These are phyloP conservation scores for Hypholoma fasciculare DNA, from an alignment of 768 basidiomycete genomes.

Conservation along the genomic window DNA sequence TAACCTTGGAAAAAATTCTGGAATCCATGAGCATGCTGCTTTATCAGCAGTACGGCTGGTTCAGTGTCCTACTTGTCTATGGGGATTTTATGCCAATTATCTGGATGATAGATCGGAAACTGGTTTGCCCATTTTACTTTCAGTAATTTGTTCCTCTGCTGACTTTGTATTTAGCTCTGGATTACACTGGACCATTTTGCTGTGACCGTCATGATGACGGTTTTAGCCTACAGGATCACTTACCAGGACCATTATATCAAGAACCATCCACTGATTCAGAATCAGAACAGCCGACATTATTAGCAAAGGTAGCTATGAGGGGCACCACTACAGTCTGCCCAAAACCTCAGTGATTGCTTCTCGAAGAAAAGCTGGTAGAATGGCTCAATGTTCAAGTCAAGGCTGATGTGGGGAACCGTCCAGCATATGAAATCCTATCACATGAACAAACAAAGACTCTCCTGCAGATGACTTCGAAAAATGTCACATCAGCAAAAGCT, in stretches of 20 bases:
- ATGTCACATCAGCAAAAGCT: background rate
- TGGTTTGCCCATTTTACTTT: background rate
- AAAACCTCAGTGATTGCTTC: background rate
- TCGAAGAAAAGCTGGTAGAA: constrained; percentile 13
- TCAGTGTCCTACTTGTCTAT: constrained; percentile 1
- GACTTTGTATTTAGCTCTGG: background rate
- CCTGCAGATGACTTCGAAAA: constrained; percentile 6
- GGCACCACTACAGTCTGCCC: too few relatives aligned
- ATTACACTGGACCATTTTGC: constrained; percentile 3
- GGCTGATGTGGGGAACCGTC: constrained; percentile 10
- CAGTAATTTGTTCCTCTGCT: too few relatives aligned
- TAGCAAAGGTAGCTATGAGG: too few relatives aligned
- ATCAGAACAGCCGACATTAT: too few relatives aligned
- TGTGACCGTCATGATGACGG: constrained; percentile 8
- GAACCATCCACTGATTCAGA: too few relatives aligned
- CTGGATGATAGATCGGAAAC: constrained; percentile 9
- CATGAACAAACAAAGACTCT: constrained; percentile 4
- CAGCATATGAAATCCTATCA: constrained; percentile 21
- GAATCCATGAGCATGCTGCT: constrained; percentile 4
- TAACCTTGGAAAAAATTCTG: constrained; percentile 2
- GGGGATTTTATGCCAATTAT: constrained; percentile 11
- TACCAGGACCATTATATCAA: constrained; percentile 3
- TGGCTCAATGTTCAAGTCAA: constrained; percentile 17
- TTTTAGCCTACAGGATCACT: constrained; percentile 1
- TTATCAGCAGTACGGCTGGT: constrained; percentile 1